Conservation (phyloP, 1,284 basidiomycete genomes). For the Trichosporon sp. region DNA sequence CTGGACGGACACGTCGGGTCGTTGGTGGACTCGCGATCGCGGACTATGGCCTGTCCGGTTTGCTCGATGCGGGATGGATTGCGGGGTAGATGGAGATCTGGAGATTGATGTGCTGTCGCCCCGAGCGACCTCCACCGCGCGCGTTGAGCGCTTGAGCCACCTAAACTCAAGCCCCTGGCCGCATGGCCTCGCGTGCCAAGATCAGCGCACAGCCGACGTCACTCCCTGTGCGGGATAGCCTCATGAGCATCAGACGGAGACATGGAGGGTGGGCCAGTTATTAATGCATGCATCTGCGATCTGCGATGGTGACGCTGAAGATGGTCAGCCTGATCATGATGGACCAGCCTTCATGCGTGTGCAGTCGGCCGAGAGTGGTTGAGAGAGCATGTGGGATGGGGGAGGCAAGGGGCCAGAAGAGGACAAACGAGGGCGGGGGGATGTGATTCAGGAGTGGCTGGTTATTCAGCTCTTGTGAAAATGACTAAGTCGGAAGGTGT, state of each 20-base stretch:
- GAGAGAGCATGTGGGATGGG: background rate
- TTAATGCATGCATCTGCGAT: background rate
- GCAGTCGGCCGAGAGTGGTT: background rate
- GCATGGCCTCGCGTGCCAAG: slow-evolving; percentile 1
- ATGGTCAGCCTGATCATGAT: background rate
- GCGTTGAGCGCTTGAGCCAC: background rate
- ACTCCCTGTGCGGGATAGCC: background rate
- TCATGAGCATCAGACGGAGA: background rate
- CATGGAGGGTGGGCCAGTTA: background rate
- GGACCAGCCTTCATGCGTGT: background rate
- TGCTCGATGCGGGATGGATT: background rate
- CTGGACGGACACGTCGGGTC: background rate
- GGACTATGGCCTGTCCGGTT: background rate
- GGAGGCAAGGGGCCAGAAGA: too few relatives aligned
- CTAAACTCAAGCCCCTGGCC: background rate
- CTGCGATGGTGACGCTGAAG: too few relatives aligned
- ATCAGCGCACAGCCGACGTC: background rate
- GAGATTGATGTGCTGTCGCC: slow-evolving; percentile 11
- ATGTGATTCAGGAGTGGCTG: background rate
- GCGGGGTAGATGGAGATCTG: slow-evolving; percentile 16
- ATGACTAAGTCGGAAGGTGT: slow-evolving; percentile 12
- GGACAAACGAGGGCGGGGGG: too few relatives aligned
- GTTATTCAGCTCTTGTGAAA: background rate
- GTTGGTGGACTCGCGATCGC: background rate
- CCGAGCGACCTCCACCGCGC: slow-evolving; percentile 16